phyloP scores from a whole-genome alignment of 2,329 filamentous ascomycete genomes.

The Sporothrix brunneoviolacea region DNA sequence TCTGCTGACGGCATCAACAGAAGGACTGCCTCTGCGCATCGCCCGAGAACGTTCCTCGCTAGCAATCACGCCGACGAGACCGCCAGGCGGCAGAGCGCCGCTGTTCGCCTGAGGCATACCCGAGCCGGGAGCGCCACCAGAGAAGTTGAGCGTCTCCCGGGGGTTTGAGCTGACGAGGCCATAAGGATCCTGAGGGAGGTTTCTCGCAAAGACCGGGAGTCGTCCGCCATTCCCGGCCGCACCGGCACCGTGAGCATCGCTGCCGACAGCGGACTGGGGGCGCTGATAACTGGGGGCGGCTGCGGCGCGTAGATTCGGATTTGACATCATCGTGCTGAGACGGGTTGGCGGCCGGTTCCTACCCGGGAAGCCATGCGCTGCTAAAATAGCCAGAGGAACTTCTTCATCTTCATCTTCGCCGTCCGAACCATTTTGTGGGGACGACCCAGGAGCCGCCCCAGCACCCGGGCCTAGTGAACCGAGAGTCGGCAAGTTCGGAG shows the following conservation, averaged over 20 bases:
- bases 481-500: slow-evolving; percentile 48
- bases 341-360: slow-evolving; percentile 68
- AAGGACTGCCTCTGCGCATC: slow-evolving; percentile 71
- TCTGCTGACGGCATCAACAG: slow-evolving; percentile 45
- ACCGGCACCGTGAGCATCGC: slow-evolving; percentile 25
- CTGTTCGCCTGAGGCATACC: neutral
- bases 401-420: slow-evolving; percentile 77
- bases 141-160: slow-evolving; percentile 68
- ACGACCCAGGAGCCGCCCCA: slow-evolving; percentile 18
- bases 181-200: slow-evolving; percentile 79
- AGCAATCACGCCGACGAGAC: slow-evolving; percentile 81
- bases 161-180: slow-evolving; percentile 65
- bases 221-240: slow-evolving; percentile 35
- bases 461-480: slow-evolving; percentile 18
- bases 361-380: slow-evolving; percentile 81
- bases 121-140: slow-evolving; percentile 40
- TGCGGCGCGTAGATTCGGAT: slow-evolving; percentile 60
- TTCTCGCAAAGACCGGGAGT: slow-evolving; percentile 75
- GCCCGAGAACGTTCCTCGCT: slow-evolving; percentile 74
- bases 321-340: slow-evolving; percentile 58
- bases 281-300: slow-evolving; percentile 41
- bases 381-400: slow-evolving; percentile 76
- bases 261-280: slow-evolving; percentile 52
- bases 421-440: slow-evolving; percentile 36
- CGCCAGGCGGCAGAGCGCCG: slow-evolving; percentile 56